These are phyloP conservation scores for Tricholoma saponaceum DNA, from an alignment of 768 basidiomycete species.

Conservation along the genomic window DNA sequence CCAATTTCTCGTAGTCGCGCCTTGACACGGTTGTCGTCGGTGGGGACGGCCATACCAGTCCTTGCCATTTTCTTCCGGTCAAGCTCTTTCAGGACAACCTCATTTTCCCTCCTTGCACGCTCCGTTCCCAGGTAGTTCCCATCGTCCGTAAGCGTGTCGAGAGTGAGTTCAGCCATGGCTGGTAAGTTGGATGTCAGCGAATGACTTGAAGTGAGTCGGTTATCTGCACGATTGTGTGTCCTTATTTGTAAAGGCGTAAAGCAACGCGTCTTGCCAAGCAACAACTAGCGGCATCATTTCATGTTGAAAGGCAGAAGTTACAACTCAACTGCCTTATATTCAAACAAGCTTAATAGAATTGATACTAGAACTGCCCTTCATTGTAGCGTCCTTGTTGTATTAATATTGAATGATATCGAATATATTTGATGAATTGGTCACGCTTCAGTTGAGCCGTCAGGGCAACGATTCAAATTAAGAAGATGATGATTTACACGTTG, in stretches of 20 bases:
- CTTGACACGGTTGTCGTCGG: conserved; percentile 92
- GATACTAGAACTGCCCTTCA: too few relatives aligned
- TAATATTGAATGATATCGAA: not conserved
- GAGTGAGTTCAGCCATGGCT: conserved; percentile 69
- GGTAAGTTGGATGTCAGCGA: too few relatives aligned
- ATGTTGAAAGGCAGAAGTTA: too few relatives aligned
- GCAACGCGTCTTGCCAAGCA: not conserved
- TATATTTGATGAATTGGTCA: not conserved
- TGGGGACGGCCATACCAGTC: conserved; percentile 84
- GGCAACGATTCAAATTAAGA: conserved; percentile 28
- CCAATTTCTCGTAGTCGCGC: conserved; percentile 87
- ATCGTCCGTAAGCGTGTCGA: conserved; percentile 76
- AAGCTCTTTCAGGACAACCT: conserved; percentile 89
- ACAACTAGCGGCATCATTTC: too few relatives aligned
- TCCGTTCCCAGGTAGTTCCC: conserved; percentile 72
- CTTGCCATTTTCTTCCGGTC: conserved; percentile 96
- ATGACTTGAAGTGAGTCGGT: too few relatives aligned
- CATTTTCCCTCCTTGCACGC: conserved; percentile 74
- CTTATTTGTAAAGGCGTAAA: conserved; percentile 1
- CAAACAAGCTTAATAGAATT: too few relatives aligned
- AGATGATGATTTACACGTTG: conserved; percentile 16
- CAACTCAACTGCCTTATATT: too few relatives aligned
- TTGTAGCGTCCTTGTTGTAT: too few relatives aligned
- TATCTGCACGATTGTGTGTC: not conserved
- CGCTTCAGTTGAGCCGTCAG: conserved; percentile 13